Percentiles rank a stretch among this genome's conserved stretches.
phyloP scores from a whole-genome alignment of 352 stramenopile species.

The Phytophthora cryptogea region DNA sequence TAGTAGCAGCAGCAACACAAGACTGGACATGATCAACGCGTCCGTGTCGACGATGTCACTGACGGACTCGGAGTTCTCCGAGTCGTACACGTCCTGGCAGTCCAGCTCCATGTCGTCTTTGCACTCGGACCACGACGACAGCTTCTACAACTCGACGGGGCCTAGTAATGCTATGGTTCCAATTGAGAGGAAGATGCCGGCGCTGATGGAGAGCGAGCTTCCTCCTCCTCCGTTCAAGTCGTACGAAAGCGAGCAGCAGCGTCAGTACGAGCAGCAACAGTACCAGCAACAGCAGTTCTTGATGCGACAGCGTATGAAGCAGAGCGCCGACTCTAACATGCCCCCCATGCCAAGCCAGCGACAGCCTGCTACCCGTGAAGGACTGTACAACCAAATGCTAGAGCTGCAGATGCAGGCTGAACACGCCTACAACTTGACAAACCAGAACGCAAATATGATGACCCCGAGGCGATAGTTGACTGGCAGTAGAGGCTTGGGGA shows the following conservation, averaged over 20 bases:
- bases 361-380: conserved; percentile 38
- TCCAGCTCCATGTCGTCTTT: conserved; percentile 59
- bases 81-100: conserved; percentile 59
- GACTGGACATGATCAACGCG: conserved; percentile 23
- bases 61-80: conserved; percentile 62
- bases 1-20: conserved; percentile 27
- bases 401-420: conserved; percentile 75
- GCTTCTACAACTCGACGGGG: conserved; percentile 24
- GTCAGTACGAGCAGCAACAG: conserved; percentile 42
- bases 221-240: conserved; percentile 18
- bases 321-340: conserved; percentile 17
- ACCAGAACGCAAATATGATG: conserved; percentile 73
- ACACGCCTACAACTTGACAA: conserved; percentile 68
- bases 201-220: conserved; percentile 34
- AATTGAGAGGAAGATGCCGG: conserved; percentile 52
- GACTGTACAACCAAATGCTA: conserved; percentile 81
- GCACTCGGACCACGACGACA: conserved; percentile 61
- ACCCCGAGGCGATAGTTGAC: conserved; percentile 30
- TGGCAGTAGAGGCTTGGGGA: conserved; percentile 8
- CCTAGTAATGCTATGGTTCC: conserved; percentile 28
- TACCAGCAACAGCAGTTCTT: conserved; percentile 40
- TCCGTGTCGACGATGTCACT: conserved; percentile 46
- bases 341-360: conserved; percentile 16
- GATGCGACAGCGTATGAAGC: conserved; percentile 35
- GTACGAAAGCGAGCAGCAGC: conserved; percentile 41